Base-by-base conservation (phyloP, 2,329 filamentous ascomycete genomes). In the Metarhizium humberi region DNA sequence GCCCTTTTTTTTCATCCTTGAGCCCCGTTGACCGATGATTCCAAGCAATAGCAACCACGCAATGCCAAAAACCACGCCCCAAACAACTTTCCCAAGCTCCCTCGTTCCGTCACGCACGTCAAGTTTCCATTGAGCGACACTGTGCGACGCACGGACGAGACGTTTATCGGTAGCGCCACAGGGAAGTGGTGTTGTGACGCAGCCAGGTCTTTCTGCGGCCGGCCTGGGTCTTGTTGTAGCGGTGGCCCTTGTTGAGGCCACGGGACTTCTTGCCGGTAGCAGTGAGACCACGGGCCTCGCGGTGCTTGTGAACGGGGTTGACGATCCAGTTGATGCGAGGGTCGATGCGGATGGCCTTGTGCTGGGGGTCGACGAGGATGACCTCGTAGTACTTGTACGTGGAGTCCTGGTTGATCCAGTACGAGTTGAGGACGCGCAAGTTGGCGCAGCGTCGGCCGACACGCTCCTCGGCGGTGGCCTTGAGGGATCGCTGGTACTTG, bases 331-430 rank as follows among this genome's bases (percentile, higher is more conserved):
- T 99, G 89, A 99, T 97, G 79, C 94, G 92, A 72, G 94, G 82
- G 78, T 99, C 94, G 74, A 88, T 90, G 78, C 94, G 94, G 85
- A 99, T 99, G 73, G 94, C 94, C 86, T 97, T 97, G 90, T 99
- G 94, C 83, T 95, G 89, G 75, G 94, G 94, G 82, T 99, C 94
- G 75, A 99, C 92, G 73, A 96, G 90, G 82, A 99, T 97, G 78
- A 97, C 87, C 82, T 99, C 94, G 84, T 85, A 99, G 89, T 99
- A 99, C 86, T 99, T 99, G 90, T 97, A 99, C 79, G 94, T 99
- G 60, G 92, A 96, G 84, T 99, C 94, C 85, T 97, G 91, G 89
- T 99, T 99, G 84, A 99, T 90, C 95, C 95, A 99, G 92, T 99
- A 99, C 63, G 92, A 97, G 89, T 99, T 99, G 73, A 99, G 88